Evolutionary conservation across 2,329 filamentous ascomycete species (phyloP).

Genomic region (Pseudogymnoascus sp.): DNA sequence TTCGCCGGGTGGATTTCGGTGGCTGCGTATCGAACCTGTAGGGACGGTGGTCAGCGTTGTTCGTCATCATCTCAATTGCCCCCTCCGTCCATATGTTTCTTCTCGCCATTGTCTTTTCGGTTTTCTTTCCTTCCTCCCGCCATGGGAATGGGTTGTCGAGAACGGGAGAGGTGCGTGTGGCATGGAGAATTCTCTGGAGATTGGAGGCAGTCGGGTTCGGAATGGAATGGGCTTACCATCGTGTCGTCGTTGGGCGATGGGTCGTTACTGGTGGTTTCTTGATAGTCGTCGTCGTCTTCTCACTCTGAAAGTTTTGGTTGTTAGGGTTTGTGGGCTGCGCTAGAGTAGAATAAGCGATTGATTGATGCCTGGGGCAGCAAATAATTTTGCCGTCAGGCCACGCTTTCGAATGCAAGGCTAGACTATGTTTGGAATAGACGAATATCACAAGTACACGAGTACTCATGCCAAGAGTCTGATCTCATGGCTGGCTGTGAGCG

Average conservation of each 20-base stretch:
- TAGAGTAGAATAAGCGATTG: conserved; percentile 11
- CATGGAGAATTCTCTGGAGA: not conserved
- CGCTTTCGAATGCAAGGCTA: not conserved
- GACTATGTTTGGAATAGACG: not conserved
- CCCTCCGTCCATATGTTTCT: not conserved
- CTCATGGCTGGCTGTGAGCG: not conserved
- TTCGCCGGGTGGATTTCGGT: conserved; percentile 79
- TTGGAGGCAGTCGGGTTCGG: conserved; percentile 7
- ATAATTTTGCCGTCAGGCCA: not conserved
- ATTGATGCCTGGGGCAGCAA: conserved; percentile 1
- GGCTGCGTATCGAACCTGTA: conserved; percentile 89
- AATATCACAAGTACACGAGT: not conserved
- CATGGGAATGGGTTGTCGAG: not conserved
- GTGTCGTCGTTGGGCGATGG: conserved; percentile 17
- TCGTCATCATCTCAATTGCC: conserved; percentile 7
- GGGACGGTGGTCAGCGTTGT: conserved; percentile 8
- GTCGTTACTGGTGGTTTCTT: conserved; percentile 13
- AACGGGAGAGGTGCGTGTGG: not conserved
- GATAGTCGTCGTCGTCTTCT: conserved; percentile 12
- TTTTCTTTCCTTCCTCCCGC: not conserved
- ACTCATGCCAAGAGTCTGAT: not conserved
- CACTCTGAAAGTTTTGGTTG: conserved; percentile 11
- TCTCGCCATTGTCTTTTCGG: not conserved
- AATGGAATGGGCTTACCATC: conserved; percentile 16
- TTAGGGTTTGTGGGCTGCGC: conserved; percentile 11